Evolutionary conservation across 768 basidiomycete species (phyloP).

Genomic region (Suillus alpinus): DNA sequence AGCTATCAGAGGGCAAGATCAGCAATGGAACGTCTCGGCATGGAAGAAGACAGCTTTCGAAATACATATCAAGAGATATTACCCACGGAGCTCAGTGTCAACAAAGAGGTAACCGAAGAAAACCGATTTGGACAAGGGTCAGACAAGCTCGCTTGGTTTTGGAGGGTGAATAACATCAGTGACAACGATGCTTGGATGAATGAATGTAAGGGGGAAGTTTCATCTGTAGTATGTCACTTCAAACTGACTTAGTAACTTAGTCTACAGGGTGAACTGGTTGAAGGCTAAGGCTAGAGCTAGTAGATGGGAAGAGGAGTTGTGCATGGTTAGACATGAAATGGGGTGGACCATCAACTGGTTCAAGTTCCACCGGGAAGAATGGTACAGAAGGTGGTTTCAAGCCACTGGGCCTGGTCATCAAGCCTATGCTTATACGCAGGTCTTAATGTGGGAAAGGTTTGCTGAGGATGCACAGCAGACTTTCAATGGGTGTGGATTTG

Average conservation of each 20-base stretch:
- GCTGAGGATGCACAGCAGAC: background rate
- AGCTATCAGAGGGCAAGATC: slow-evolving; percentile 1
- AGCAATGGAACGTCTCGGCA: background rate
- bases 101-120: slow-evolving; percentile 10
- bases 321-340: slow-evolving; percentile 16
- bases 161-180: background rate
- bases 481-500: background rate
- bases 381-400: background rate
- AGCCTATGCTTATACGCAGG: slow-evolving; percentile 2
- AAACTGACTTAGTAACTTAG: background rate
- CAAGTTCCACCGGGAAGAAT: background rate
- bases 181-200: background rate
- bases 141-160: slow-evolving; percentile 4
- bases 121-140: slow-evolving; percentile 8
- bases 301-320: slow-evolving; percentile 19
- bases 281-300: slow-evolving; percentile 15
- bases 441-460: background rate
- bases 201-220: background rate
- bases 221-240: too few relatives aligned
- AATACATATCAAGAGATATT: slow-evolving; percentile 2
- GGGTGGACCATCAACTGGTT: slow-evolving; percentile 17
- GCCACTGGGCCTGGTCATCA: background rate
- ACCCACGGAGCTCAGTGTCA: background rate
- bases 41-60: background rate
- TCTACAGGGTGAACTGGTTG: slow-evolving; percentile 5